Conservation (phyloP, 1,284 basidiomycete genomes). For the Agroathelia rolfsii region DNA sequence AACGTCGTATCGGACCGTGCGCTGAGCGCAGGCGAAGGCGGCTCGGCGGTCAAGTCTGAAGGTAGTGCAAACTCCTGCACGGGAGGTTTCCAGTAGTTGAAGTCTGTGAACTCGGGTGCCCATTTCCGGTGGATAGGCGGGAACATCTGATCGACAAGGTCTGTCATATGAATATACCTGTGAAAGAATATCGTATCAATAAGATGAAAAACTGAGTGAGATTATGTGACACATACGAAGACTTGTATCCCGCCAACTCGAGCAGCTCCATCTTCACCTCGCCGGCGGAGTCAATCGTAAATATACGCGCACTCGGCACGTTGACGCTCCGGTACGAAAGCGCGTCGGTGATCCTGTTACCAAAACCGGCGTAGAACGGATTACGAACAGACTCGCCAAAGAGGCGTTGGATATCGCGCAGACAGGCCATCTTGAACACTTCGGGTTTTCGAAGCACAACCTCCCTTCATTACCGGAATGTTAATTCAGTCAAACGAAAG, state of each 20-base stretch:
- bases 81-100: slow-evolving; percentile 91
- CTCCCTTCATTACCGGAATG: slow-evolving; percentile 43
- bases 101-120: slow-evolving; percentile 89
- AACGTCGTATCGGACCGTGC: slow-evolving; percentile 81
- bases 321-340: slow-evolving; percentile 94
- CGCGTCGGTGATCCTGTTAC: slow-evolving; percentile 97
- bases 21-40: slow-evolving; percentile 86
- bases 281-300: slow-evolving; percentile 93
- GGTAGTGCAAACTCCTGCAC: slow-evolving; percentile 76
- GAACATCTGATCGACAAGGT: slow-evolving; percentile 99
- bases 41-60: slow-evolving; percentile 81
- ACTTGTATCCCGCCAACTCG: slow-evolving; percentile 94
- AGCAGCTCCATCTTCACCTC: slow-evolving; percentile 97
- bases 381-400: slow-evolving; percentile 69
- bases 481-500: slow-evolving; percentile 2
- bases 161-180: slow-evolving; percentile 94
- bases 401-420: slow-evolving; percentile 90
- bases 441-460: slow-evolving; percentile 99
- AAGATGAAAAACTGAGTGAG: neutral
- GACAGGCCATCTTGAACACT: slow-evolving; percentile 99
- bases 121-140: slow-evolving; percentile 87
- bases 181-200: neutral
- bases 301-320: slow-evolving; percentile 90
- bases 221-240: slow-evolving; percentile 55
- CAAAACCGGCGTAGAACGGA: slow-evolving; percentile 97